Evolutionary conservation across 2,329 filamentous ascomycete species (phyloP).

Genomic region (Stachybotrys chlorohalonatus): DNA sequence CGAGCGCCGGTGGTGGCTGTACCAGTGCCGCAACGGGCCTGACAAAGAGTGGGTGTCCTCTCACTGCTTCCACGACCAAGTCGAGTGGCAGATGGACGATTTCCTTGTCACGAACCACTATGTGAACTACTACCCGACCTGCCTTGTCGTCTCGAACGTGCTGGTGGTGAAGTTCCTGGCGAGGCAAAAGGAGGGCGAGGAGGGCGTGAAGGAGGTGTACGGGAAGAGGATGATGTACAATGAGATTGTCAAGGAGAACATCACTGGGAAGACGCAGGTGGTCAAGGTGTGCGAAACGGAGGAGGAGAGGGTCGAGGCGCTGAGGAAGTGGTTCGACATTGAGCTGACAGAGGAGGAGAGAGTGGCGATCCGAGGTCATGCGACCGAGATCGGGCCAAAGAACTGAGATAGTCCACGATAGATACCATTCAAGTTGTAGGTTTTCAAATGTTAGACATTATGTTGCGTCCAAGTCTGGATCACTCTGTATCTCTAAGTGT

Average conservation of each 20-base stretch:
- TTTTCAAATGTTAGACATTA: too few species aligned
- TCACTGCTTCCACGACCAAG: slow-evolving; percentile 54
- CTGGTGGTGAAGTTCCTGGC: slow-evolving; percentile 47
- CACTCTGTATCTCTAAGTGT: too few species aligned
- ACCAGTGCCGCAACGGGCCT: slow-evolving; percentile 45
- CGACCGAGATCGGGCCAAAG: slow-evolving; percentile 29
- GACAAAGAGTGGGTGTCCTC: slow-evolving; percentile 44
- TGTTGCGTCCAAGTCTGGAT: too few species aligned
- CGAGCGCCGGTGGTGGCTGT: slow-evolving; percentile 49
- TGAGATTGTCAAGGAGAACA: slow-evolving; percentile 42
- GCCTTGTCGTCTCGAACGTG: slow-evolving; percentile 45
- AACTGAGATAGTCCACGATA: background rate
- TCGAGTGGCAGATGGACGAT: slow-evolving; percentile 53
- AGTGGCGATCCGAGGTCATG: slow-evolving; percentile 37
- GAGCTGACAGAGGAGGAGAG: slow-evolving; percentile 39
- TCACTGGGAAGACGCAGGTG: slow-evolving; percentile 38
- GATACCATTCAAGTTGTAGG: background rate
- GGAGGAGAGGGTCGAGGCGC: slow-evolving; percentile 39
- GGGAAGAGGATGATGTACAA: slow-evolving; percentile 45
- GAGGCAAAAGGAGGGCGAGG: slow-evolving; percentile 26
- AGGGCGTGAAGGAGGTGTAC: slow-evolving; percentile 30
- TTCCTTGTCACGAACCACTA: slow-evolving; percentile 52
- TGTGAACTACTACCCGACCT: slow-evolving; percentile 37
- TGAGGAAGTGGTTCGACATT: slow-evolving; percentile 44
- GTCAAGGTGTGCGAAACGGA: slow-evolving; percentile 40